Evolutionary conservation across 1,284 basidiomycete species (phyloP).

Genomic region (Malassezia globosa): DNA sequence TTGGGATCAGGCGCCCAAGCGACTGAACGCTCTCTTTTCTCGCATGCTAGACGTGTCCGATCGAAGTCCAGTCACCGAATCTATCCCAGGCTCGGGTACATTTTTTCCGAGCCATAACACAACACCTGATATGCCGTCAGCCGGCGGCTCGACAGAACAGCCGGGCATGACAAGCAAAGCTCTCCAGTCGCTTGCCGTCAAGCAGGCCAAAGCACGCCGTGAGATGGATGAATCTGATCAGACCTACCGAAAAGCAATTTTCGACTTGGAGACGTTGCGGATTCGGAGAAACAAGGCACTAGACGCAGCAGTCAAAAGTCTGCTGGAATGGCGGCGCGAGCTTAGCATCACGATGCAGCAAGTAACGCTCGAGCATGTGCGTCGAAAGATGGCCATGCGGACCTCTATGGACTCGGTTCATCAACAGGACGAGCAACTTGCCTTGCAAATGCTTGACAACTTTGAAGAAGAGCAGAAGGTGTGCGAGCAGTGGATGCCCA

Average conservation of each 20-base stretch:
- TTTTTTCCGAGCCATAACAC: neutral
- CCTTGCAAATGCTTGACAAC: slow-evolving; percentile 66
- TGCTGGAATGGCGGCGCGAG: slow-evolving; percentile 69
- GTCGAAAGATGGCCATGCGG: slow-evolving; percentile 21
- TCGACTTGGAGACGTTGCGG: slow-evolving; percentile 78
- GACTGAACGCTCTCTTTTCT: slow-evolving; percentile 36
- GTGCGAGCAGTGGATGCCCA: slow-evolving; percentile 53
- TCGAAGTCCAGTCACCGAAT: neutral
- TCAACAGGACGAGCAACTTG: slow-evolving; percentile 51
- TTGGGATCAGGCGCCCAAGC: slow-evolving; percentile 43
- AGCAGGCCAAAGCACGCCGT: slow-evolving; percentile 33
- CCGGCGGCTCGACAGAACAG: neutral
- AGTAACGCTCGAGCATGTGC: slow-evolving; percentile 30
- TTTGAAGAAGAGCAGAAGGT: slow-evolving; percentile 52
- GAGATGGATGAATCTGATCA: slow-evolving; percentile 56
- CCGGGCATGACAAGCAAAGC: slow-evolving; percentile 8
- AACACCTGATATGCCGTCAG: neutral
- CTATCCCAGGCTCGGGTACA: neutral
- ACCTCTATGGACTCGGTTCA: slow-evolving; percentile 27
- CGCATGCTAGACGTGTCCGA: slow-evolving; percentile 36
- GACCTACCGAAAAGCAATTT: slow-evolving; percentile 79
- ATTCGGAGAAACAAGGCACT: slow-evolving; percentile 69
- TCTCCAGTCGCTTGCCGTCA: slow-evolving; percentile 29
- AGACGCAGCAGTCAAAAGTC: slow-evolving; percentile 69
- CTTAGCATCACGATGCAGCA: slow-evolving; percentile 55